These are phyloP conservation scores for Boletus mariae DNA, from an alignment of 1,284 basidiomycete species.

Conservation along the genomic window DNA sequence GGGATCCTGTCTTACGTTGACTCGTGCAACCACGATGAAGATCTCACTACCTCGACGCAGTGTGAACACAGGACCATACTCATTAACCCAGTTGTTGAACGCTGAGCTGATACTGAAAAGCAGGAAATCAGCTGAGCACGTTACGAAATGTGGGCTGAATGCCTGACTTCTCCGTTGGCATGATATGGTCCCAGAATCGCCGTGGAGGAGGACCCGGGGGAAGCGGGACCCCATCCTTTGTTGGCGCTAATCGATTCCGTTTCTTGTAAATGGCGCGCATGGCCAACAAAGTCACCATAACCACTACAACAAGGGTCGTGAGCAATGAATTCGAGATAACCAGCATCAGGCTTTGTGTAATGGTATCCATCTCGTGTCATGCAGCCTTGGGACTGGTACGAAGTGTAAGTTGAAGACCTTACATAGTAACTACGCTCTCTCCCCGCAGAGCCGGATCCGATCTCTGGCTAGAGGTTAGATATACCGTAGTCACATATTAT, in stretches of 20 bases:
- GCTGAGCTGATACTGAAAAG: conserved; percentile 17
- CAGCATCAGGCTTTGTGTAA: not conserved
- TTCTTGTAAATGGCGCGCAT: not conserved
- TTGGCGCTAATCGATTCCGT: not conserved
- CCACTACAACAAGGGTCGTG: not conserved
- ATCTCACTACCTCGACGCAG: conserved; percentile 29
- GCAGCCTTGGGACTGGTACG: no score
- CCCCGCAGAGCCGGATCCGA: no score
- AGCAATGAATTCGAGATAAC: not conserved
- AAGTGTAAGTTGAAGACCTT: no score
- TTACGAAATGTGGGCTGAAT: not conserved
- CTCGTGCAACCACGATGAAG: conserved; percentile 28
- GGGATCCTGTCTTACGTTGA: conserved; percentile 25
- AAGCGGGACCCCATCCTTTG: conserved; percentile 12
- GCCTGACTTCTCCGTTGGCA: conserved; percentile 22
- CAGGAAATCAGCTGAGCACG: not conserved
- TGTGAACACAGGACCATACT: conserved; percentile 36
- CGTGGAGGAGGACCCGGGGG: conserved; percentile 25
- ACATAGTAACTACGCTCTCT: no score
- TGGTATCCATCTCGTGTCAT: no score
- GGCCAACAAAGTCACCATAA: not conserved
- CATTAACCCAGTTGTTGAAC: conserved; percentile 25
- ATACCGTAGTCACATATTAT: no score
- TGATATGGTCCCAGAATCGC: conserved; percentile 19
- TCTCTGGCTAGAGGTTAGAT: no score